Base-by-base conservation (phyloP, 768 basidiomycete genomes). In the Sporobolomyces pararoseus region DNA sequence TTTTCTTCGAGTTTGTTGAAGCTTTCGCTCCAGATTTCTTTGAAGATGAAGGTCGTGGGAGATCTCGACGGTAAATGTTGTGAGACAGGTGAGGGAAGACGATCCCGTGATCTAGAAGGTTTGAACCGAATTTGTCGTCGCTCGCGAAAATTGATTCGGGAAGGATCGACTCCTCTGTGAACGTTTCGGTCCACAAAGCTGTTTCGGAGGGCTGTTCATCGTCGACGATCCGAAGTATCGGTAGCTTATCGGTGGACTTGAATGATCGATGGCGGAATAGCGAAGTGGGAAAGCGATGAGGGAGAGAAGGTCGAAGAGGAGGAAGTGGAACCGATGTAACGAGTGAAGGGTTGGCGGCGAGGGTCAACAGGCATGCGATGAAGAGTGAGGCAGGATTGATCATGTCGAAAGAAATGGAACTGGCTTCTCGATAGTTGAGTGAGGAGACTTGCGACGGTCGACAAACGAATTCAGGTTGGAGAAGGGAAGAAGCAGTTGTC, bases 291-390 rank as follows among this genome's bases (percentile, higher is more conserved):
- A 31, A 34, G 37, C 31, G 58, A 44, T 25, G 58, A 14, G 42
- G 17, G 14, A 13, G 39, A 27, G 59, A 46, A 17, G 50, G 59
- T 4, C 44, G 59, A 27, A 61, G n/a, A n/a, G 25, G 39, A 27
- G 59, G 59, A 17, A 61, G 59, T 4, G 59, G 59, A 27, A 61
- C 35, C 59, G 59, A 10, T 19, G 46, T 7, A 32, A 61, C 59
- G 59, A 61, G 32, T 25, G 59, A 49, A 47, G 59, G 59, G 46
- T 49, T 61, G 5, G 59, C 59, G 2, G 59, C 46, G 59, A 61
- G 19, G 27, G 59, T 35, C 16, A 61, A 6, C 44, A 61, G 31
- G 46, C 59, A 61, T 14, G 59, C 59, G 31, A 61, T 10, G 46
- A 61, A 61, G 59, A 61, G 59, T 21, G 59, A 46, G 6, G 58